Conservation (phyloP, 257 asterid species). For the Nicotiana paniculata region DNA sequence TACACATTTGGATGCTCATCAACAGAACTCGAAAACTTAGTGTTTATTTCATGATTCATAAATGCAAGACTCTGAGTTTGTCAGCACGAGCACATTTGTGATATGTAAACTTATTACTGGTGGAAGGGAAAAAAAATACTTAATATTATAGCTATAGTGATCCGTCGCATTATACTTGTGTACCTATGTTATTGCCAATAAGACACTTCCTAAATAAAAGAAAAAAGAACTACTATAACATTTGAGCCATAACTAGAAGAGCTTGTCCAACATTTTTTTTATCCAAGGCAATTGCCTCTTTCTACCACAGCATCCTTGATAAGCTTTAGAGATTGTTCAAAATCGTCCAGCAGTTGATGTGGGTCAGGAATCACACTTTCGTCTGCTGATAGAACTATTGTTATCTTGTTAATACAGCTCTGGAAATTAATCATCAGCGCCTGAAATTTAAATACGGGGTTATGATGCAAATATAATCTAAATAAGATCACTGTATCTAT, state of each 20-base stretch:
- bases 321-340: conserved; percentile 22
- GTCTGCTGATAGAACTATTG: conserved; percentile 25
- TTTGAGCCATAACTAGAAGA: not conserved
- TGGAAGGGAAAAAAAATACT: no score
- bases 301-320: conserved; percentile 24
- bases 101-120: no score
- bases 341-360: conserved; percentile 20
- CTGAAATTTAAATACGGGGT: not conserved
- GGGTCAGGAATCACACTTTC: conserved; percentile 36
- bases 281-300: not conserved
- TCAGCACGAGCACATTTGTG: no score
- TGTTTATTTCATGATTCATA: no score
- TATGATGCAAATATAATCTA: not conserved
- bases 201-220: not conserved
- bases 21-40: no score
- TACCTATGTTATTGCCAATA: not conserved
- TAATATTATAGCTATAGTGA: no score
- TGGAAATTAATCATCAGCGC: conserved; percentile 31
- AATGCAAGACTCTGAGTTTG: no score
- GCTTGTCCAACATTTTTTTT: not conserved
- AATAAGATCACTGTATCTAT: not conserved
- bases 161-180: not conserved
- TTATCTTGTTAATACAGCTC: conserved; percentile 28
- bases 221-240: not conserved
- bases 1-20: no score